Base-by-base conservation (phyloP, 2,329 filamentous ascomycete genomes). In the Microdochium bolleyi region DNA sequence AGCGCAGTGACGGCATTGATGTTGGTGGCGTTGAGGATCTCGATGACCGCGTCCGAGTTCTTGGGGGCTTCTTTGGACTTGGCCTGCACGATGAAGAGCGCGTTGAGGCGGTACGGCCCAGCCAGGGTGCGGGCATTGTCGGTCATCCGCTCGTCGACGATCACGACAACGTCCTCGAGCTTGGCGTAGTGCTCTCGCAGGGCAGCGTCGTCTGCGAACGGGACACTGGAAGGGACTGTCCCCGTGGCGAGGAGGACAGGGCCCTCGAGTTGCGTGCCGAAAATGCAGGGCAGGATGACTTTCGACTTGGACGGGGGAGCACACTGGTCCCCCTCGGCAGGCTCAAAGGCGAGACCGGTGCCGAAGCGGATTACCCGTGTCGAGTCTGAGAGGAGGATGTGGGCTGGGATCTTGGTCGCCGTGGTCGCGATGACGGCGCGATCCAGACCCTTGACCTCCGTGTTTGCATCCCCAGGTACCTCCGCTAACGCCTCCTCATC, bases 101-200 rank as follows among this genome's bases (percentile, higher is more conserved):
- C 62, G 54, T 66, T 66, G 32, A 64, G 58, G 53, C 63, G 55
- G 24, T 57, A 58, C 16, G 57, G 24, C 14, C 57, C 55, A 24
- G 62, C 60, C 16, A 66, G 57, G 48, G 63, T 63, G 34, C 63
- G 58, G 24, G 63, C 61, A 56, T 65, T 64, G 41, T 66, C 63
- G 19, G 61, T 63, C 63, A 66, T 66, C 50, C 56, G 55, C 24
- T 65, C 62, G 14, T 64, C 60, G 24, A 64, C 62, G 34, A 64
- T 54, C n/a, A 66, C 58, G 7, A 66, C 54, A 30, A 59, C 46
- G 5, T 52, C 55, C n/a, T 56, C 55, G 9, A 60, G 57, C 37
- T 57, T 51, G 2, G 56, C 50, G 41, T 61, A 57, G 21, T 61
- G 54, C 51, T 52, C 19, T 21, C 56, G 51, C 11, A 60, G 56